Conservation (phyloP, 2,329 filamentous ascomycete species). For the Trichophyton simii region DNA sequence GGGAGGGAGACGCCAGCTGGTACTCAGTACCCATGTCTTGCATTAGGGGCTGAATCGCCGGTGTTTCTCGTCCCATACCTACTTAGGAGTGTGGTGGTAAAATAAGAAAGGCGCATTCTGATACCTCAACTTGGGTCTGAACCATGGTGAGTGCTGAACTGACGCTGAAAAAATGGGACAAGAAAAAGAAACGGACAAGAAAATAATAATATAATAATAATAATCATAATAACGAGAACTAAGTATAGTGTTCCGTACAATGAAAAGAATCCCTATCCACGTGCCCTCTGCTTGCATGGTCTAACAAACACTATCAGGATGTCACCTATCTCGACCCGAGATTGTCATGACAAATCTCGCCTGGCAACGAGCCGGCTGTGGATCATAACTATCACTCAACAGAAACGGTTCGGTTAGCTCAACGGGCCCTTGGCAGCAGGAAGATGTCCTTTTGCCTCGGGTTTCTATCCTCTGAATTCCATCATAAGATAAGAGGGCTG, state of each 20-base stretch:
- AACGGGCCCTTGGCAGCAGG: background rate
- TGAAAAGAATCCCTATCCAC: background rate
- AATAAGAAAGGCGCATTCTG: background rate
- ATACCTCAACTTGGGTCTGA: slow-evolving; percentile 1
- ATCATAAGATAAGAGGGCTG: background rate
- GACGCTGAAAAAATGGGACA: background rate
- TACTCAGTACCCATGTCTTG: background rate
- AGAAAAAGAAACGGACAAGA: background rate
- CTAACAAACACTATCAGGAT: background rate
- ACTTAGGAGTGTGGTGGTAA: background rate
- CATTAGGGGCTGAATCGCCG: background rate
- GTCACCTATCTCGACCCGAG: background rate
- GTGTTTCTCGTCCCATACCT: background rate
- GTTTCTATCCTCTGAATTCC: background rate
- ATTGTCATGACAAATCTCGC: background rate
- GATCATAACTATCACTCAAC: background rate
- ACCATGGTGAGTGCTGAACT: background rate
- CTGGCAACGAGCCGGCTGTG: background rate
- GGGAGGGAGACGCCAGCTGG: background rate
- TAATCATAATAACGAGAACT: background rate
- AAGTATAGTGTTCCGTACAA: background rate
- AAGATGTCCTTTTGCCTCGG: background rate
- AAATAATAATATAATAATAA: background rate
- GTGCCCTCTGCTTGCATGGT: background rate
- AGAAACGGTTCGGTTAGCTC: background rate